Conservation (phyloP, 495 filamentous ascomycete species). For the Xylaria acuta region DNA sequence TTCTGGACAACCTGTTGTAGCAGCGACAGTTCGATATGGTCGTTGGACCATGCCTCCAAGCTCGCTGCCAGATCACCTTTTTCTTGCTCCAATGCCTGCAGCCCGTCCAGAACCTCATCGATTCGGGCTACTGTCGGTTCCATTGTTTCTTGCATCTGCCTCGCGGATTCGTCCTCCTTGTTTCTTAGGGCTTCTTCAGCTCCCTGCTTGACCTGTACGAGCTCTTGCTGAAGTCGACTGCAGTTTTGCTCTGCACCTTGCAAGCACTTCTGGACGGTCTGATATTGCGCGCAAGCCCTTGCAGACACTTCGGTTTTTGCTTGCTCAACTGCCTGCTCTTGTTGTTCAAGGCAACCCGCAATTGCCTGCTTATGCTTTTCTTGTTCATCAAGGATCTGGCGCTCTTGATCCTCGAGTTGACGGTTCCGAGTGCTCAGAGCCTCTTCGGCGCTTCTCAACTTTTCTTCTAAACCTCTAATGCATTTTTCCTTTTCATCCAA, state of each 20-base stretch:
- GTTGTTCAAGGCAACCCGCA: slow-evolving; percentile 27
- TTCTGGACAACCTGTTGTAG: slow-evolving; percentile 34
- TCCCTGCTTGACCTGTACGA: slow-evolving; percentile 26
- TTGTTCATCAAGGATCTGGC: slow-evolving; percentile 26
- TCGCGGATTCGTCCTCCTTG: slow-evolving; percentile 28
- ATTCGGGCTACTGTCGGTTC: slow-evolving; percentile 17
- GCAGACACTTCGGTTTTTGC: slow-evolving; percentile 30
- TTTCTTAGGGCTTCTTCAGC: slow-evolving; percentile 15
- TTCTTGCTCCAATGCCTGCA: slow-evolving; percentile 29
- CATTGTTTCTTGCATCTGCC: slow-evolving; percentile 27
- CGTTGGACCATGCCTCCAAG: slow-evolving; percentile 36
- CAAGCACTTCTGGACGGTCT: slow-evolving; percentile 28
- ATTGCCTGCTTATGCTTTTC: slow-evolving; percentile 27
- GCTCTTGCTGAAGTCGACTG: slow-evolving; percentile 32
- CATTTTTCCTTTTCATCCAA: slow-evolving; percentile 26
- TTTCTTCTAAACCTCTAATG: slow-evolving; percentile 19
- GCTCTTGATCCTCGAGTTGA: slow-evolving; percentile 26
- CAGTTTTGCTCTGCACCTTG: slow-evolving; percentile 28
- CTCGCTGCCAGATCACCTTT: slow-evolving; percentile 27
- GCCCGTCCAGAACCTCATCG: slow-evolving; percentile 18
- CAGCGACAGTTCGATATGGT: slow-evolving; percentile 33
- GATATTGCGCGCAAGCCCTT: slow-evolving; percentile 22
- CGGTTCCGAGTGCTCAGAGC: slow-evolving; percentile 27
- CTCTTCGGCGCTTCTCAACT: slow-evolving; percentile 31
- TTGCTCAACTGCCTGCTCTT: slow-evolving; percentile 29